Percentiles rank a stretch among this genome's conserved stretches.
Evolutionary conservation across 108 stramenopile genomes (phyloP).

Genomic region (Nitzschia inconspicua): DNA sequence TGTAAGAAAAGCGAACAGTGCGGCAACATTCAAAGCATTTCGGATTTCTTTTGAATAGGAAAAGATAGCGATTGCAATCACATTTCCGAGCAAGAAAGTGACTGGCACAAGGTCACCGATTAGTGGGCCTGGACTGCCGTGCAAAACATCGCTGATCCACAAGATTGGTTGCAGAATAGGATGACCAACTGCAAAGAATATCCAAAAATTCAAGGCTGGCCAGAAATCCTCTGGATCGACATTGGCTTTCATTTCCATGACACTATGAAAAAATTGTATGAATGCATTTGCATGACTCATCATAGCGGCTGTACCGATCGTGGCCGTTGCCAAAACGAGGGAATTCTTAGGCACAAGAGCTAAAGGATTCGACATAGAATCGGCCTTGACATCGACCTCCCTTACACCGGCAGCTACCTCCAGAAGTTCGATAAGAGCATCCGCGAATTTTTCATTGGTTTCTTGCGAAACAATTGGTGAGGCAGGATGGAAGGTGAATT

Average conservation of each 20-base stretch:
- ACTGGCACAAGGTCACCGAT: constrained; percentile 70
- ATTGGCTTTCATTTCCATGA: constrained; percentile 73
- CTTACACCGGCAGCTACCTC: constrained; percentile 38
- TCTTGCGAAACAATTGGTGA: constrained; percentile 64
- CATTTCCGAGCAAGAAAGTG: constrained; percentile 67
- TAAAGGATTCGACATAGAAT: constrained; percentile 13
- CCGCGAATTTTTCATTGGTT: constrained; percentile 64
- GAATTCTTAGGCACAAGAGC: constrained; percentile 44
- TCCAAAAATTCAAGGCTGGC: constrained; percentile 87
- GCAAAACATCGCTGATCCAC: constrained; percentile 87
- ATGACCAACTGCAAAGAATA: constrained; percentile 91
- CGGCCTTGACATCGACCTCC: not conserved
- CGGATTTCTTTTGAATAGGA: constrained; percentile 69
- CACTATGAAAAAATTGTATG: constrained; percentile 58
- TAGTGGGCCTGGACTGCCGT: constrained; percentile 80
- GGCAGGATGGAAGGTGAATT: constrained; percentile 79
- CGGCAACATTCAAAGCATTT: constrained; percentile 72
- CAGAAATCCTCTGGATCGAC: constrained; percentile 73
- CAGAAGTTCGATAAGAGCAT: constrained; percentile 64
- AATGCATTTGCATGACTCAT: constrained; percentile 64
- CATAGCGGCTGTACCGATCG: constrained; percentile 48
- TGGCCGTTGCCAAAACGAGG: constrained; percentile 42
- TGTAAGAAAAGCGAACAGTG: constrained; percentile 63
- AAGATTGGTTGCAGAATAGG: constrained; percentile 85
- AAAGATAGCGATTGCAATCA: constrained; percentile 61